Evolutionary conservation across 306 rosid species (phyloP).

Genomic region (Vigna angularis): DNA sequence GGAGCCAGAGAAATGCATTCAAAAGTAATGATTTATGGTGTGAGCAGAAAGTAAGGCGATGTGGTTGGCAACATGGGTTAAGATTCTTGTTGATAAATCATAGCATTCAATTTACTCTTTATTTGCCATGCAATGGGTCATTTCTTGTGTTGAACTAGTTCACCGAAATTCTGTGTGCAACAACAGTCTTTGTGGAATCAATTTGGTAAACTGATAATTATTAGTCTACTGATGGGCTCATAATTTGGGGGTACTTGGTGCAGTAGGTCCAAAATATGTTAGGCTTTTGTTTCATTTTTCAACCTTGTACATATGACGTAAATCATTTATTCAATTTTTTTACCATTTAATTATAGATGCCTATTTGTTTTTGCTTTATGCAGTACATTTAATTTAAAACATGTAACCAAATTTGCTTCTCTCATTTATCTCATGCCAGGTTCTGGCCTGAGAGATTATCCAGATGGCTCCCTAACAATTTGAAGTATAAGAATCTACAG

Average conservation of each 20-base stretch:
- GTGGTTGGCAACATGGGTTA: constrained; percentile 14
- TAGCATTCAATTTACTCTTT: constrained; percentile 13
- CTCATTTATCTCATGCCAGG: constrained; percentile 49
- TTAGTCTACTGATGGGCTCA: neutral
- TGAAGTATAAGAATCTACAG: constrained; percentile 69
- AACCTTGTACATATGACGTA: neutral
- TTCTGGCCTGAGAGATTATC: constrained; percentile 81
- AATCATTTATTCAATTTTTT: neutral
- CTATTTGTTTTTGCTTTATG: neutral
- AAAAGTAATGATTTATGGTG: neutral
- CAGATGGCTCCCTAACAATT: constrained; percentile 78
- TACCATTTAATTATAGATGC: neutral
- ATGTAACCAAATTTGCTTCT: constrained; percentile 30
- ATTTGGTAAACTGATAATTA: constrained; percentile 2
- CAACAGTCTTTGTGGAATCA: neutral
- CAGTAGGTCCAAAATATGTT: constrained; percentile 10
- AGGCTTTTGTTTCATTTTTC: constrained; percentile 21
- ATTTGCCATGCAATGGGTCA: neutral
- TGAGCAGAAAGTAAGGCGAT: constrained; percentile 12
- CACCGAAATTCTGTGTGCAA: neutral
- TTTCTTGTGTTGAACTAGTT: neutral
- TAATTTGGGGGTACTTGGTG: constrained; percentile 26
- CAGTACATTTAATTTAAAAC: constrained; percentile 3
- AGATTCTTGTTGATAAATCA: constrained; percentile 2
- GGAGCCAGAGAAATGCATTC: neutral